Evolutionary conservation across 768 basidiomycete genomes (phyloP), one percentile per base, ranked within the genome.

Genomic region (Holtermanniella nyarrowii): DNA sequence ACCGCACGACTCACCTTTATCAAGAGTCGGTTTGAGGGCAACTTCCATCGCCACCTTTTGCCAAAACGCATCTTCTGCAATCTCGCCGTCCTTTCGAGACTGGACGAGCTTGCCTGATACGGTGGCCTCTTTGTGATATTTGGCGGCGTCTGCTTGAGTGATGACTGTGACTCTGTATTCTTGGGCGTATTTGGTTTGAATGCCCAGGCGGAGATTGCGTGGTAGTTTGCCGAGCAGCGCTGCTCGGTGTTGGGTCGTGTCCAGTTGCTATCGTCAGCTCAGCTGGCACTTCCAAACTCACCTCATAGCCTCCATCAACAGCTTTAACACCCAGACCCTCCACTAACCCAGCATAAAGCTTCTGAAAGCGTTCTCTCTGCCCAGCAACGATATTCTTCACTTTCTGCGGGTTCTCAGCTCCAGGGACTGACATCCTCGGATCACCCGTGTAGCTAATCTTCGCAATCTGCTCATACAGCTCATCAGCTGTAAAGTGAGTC

Each of bases 351-450:
- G 82, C 81, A 75, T 97, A 97, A 52, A 97, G 74, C 66, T 86
- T 85, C 52, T 80, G 79, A 73, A 97, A 97, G 69, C 90, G 87
- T 16, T 78, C 54, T 16, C 68, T 59, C 74, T 95, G 88, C 46
- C 81, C 81, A 50, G 76, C 75, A 40, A 97, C 91, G 60, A 99
- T 96, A 72, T 96, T 97, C 44, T 75, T 75, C n/a, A 99, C 84
- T 74, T 99, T 99, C 55, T 80, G 77, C 24, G 90, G 83, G 73
- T 97, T 95, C 77, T 99, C 95, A 0, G 83, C 89, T 1, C 90
- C 90, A 3, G 91, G 79, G 44, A 85, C 64, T 7, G 58, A 59
- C 95, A 99, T 99, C 42, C 95, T 81, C 26, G 88, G 87, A 66
- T 99, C 57, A 58, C 72, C 71, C 16, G 65, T 73, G 65, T 99